phyloP scores from a whole-genome alignment of 495 filamentous ascomycete genomes.

The Clavariopsis aquatica region DNA sequence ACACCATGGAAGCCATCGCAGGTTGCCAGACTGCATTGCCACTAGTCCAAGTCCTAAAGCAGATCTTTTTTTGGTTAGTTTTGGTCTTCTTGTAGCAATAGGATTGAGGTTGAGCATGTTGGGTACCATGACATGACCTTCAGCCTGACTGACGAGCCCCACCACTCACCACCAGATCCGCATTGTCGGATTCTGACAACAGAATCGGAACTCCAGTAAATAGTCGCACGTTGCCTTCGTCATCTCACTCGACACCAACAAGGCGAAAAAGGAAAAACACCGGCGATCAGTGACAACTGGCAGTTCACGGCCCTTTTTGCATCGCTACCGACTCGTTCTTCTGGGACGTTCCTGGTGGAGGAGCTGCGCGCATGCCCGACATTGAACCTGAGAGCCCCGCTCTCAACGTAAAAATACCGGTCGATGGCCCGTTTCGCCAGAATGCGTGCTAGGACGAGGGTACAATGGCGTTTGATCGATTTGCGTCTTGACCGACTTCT shows the following conservation, averaged over 20 bases:
- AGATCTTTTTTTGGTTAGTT: neutral
- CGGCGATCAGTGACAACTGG: slow-evolving; percentile 16
- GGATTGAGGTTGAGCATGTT: slow-evolving; percentile 1
- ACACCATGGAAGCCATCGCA: neutral
- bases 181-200: slow-evolving; percentile 5
- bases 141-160: neutral
- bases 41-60: neutral
- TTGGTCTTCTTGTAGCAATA: neutral
- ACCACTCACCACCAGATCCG: slow-evolving; percentile 14
- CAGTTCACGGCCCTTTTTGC: slow-evolving; percentile 1
- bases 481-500: slow-evolving; percentile 8
- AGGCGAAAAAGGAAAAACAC: neutral
- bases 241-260: neutral
- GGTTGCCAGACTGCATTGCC: neutral
- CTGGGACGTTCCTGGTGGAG: slow-evolving; percentile 2
- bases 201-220: neutral
- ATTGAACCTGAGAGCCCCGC: slow-evolving; percentile 5
- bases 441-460: neutral
- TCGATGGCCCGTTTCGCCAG: neutral
- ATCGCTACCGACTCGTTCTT: neutral
- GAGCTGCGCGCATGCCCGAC: neutral
- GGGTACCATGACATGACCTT: slow-evolving; percentile 12
- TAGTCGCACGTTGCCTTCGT: neutral
- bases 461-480: neutral
- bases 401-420: neutral